These are phyloP conservation scores for Cryphonectria parasitica DNA, from an alignment of 2,329 filamentous ascomycete genomes.

Conservation along the genomic window DNA sequence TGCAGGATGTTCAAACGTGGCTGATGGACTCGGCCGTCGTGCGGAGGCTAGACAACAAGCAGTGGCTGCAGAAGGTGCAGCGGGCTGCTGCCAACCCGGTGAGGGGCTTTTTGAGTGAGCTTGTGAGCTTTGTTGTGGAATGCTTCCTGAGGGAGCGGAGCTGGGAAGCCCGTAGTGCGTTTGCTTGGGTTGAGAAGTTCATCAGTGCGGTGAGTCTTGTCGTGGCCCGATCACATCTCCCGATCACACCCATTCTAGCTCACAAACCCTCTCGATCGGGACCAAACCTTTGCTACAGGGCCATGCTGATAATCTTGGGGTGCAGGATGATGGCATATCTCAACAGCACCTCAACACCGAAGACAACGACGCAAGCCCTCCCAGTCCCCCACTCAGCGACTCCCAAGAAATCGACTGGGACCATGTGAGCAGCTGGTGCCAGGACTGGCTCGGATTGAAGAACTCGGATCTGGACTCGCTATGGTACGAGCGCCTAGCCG, in stretches of 20 bases:
- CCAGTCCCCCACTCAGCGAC: neutral
- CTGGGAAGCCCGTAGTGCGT: neutral
- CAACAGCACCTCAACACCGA: neutral
- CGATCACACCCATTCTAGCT: too few species aligned
- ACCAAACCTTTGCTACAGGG: neutral
- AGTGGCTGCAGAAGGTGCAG: constrained; percentile 31
- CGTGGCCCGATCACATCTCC: neutral
- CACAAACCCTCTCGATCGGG: too few species aligned
- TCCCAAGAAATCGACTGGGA: constrained; percentile 28
- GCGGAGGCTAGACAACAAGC: constrained; percentile 29
- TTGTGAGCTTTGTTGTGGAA: neutral
- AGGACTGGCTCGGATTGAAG: constrained; percentile 18
- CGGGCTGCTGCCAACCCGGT: constrained; percentile 21
- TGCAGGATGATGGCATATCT: neutral
- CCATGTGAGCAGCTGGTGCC: constrained; percentile 30
- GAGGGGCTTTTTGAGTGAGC: constrained; percentile 27
- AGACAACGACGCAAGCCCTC: neutral
- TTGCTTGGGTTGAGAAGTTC: constrained; percentile 4
- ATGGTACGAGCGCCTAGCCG: constrained; percentile 35
- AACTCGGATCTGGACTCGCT: constrained; percentile 32
- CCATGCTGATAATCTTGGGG: neutral
- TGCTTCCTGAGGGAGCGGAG: constrained; percentile 6
- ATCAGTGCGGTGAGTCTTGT: constrained; percentile 8
- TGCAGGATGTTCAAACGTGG: constrained; percentile 32
- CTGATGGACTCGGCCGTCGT: constrained; percentile 32